Conservation (phyloP, 345 rosid species). For the Ceriops tagal region DNA sequence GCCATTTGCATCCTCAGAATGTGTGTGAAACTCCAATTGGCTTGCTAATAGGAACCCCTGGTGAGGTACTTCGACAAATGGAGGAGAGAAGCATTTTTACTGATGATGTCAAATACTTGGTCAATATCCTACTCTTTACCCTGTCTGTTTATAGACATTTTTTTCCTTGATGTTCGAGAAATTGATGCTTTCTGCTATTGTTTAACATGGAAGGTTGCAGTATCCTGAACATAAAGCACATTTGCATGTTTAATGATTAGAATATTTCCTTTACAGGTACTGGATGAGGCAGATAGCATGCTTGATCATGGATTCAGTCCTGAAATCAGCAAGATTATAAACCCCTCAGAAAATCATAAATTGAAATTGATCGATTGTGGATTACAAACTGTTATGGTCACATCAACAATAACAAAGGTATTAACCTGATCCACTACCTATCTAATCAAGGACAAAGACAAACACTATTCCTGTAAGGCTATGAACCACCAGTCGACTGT, state of each 20-base stretch:
- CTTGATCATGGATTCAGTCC: conserved; percentile 97
- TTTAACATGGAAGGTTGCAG: conserved; percentile 11
- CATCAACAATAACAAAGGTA: conserved; percentile 93
- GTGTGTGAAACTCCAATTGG: conserved; percentile 75
- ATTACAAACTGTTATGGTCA: conserved; percentile 81
- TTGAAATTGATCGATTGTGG: conserved; percentile 57
- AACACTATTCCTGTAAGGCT: no score
- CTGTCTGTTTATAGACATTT: background rate
- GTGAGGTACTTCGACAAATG: conserved; percentile 88
- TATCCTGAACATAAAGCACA: no score
- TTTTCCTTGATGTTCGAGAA: background rate
- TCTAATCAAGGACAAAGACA: no score
- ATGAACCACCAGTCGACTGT: no score
- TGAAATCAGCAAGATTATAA: conserved; percentile 82
- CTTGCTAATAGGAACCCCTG: conserved; percentile 95
- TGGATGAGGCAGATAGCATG: conserved; percentile 99
- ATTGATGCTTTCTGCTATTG: background rate
- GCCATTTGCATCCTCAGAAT: conserved; percentile 78
- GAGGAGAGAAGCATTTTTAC: conserved; percentile 88
- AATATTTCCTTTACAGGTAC: conserved; percentile 45
- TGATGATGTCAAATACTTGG: conserved; percentile 83
- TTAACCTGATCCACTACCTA: background rate
- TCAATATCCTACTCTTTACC: conserved; percentile 19
- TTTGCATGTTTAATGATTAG: background rate
- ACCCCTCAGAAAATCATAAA: conserved; percentile 69